These are phyloP conservation scores for Tulasnella sp. DNA, from an alignment of 768 basidiomycete species.

Conservation along the genomic window DNA sequence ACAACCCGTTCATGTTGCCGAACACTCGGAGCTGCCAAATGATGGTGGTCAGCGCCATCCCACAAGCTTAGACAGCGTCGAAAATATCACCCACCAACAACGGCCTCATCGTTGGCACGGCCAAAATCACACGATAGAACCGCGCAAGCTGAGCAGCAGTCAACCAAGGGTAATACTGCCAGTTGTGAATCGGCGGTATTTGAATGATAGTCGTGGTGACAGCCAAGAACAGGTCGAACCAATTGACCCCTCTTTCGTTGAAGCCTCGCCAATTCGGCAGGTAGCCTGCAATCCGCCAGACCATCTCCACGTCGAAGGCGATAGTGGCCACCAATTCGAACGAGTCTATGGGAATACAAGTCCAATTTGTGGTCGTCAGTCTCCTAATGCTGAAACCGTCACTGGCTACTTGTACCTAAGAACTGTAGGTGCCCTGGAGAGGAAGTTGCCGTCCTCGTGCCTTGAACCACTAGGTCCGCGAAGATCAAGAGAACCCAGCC, in stretches of 20 bases:
- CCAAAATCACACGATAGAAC: conserved; percentile 89
- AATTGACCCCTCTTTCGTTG: conserved; percentile 49
- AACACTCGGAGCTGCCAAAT: conserved; percentile 72
- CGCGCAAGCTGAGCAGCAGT: conserved; percentile 79
- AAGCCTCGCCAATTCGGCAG: conserved; percentile 80
- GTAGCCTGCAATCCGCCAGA: conserved; percentile 62
- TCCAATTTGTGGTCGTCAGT: neutral
- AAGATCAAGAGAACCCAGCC: conserved; percentile 75
- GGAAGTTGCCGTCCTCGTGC: conserved; percentile 56
- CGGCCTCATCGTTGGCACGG: conserved; percentile 84
- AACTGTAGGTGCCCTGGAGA: conserved; percentile 31
- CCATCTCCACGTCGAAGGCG: conserved; percentile 84
- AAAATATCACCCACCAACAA: conserved; percentile 57
- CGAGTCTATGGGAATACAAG: neutral
- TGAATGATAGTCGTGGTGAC: conserved; percentile 74
- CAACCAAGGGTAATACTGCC: conserved; percentile 76
- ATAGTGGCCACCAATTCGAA: conserved; percentile 45
- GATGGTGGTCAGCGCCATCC: conserved; percentile 12
- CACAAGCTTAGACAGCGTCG: neutral
- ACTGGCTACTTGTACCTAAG: conserved; percentile 27
- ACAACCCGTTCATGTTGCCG: conserved; percentile 84
- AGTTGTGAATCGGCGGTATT: conserved; percentile 67
- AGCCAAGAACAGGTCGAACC: conserved; percentile 72
- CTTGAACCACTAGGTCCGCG: conserved; percentile 66
- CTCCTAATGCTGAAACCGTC: neutral